Conservation (phyloP, 805 yeast species). For the Barnettozyma pratensis region DNA sequence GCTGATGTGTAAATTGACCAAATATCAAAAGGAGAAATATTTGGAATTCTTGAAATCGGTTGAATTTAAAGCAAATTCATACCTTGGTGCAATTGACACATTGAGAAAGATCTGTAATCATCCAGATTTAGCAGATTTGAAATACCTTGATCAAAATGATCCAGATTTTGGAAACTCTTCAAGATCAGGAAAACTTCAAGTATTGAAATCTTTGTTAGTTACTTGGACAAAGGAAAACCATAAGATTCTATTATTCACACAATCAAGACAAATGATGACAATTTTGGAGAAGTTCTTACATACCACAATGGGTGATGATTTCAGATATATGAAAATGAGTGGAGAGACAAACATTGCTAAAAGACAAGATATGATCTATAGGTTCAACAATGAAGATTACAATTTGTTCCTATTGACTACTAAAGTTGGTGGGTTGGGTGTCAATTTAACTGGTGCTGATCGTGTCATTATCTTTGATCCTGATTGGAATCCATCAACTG, state of each 20-base stretch:
- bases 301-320: conserved; percentile 29
- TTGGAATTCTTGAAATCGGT: conserved; percentile 69
- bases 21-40: conserved; percentile 68
- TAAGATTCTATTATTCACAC: conserved; percentile 82
- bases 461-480: conserved; percentile 94
- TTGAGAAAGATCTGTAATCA: conserved; percentile 92
- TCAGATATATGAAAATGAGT: conserved; percentile 80
- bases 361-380: conserved; percentile 77
- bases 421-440: conserved; percentile 93
- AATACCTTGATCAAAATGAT: conserved; percentile 24
- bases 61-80: conserved; percentile 71
- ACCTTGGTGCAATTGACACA: conserved; percentile 86
- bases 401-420: conserved; percentile 83
- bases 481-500: conserved; percentile 98
- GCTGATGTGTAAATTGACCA: conserved; percentile 80
- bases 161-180: conserved; percentile 48
- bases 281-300: conserved; percentile 68
- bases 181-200: conserved; percentile 88
- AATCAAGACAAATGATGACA: conserved; percentile 90
- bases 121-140: conserved; percentile 71
- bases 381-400: conserved; percentile 58
- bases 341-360: conserved; percentile 80
- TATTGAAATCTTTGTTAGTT: conserved; percentile 65
- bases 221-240: conserved; percentile 77
- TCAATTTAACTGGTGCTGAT: conserved; percentile 91